Evolutionary conservation across 2,329 filamentous ascomycete genomes (phyloP), one percentile per base, ranked within the genome.

Genomic region (Penicillium hordei): DNA sequence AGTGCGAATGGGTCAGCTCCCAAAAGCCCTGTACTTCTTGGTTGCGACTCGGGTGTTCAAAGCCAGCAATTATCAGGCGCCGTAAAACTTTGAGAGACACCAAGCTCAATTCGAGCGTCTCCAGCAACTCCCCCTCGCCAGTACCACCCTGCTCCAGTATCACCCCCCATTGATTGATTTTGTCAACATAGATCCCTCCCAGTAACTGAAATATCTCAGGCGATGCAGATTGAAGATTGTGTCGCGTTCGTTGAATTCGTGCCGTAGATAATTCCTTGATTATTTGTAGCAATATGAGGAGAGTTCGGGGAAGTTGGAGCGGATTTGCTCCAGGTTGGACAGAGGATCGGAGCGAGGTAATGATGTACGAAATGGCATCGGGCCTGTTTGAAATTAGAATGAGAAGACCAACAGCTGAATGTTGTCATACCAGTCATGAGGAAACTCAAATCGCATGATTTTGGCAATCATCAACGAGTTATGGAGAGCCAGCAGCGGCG

Each of bases 221-320:
- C 0, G 92, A 86, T 31, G 90, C 83, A 1, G 86, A 85, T 65
- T 95, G 89, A 17, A 99, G 79, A 38, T 86, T 89, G 1, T 87
- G 86, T 68, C 93, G 87, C 0, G 89, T 92, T 62, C 85, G 86
- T 55, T 87, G 83, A 48, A 97, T 76, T 43, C 91, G 83, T 2
- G 89, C 93, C 0, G 90, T 93, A 0, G 90, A 87, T 6, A 97
- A 80, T 72, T 97, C 94, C 76, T 97, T 99, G 69, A 96, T 87
- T 29, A 96, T 86, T 48, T 93, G 89, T 15, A 97, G 80, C 12
- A 97, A 79, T 13, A 96, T 86, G 52, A 91, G 81, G 43, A 97
- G 82, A 8, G 86, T 83, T 48, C 92, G 87, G 25, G 85, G 82
- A 3, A 96, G 83, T 54, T 89, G 86, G 13, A 88, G 70, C 43